Percentiles rank a stretch among this genome's conserved stretches.
Evolutionary conservation across 2,329 filamentous ascomycete genomes (phyloP).

Genomic region (Triangularia verruculosa): DNA sequence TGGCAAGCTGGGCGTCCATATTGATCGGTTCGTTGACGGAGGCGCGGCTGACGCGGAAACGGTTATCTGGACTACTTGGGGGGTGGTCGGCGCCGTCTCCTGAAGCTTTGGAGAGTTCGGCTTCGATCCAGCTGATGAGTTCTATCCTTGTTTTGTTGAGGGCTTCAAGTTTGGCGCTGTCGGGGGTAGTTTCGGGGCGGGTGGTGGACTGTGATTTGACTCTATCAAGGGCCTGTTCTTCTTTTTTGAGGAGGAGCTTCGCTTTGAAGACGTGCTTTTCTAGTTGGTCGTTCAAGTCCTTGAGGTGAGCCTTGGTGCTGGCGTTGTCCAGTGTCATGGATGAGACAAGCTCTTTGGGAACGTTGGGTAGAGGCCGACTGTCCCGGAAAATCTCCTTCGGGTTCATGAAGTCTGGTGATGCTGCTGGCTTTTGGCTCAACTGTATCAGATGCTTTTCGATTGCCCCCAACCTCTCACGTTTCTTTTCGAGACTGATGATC

Average conservation of each 20-base stretch:
- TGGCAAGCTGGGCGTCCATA: constrained; percentile 41
- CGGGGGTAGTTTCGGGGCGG: constrained; percentile 36
- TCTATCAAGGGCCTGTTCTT: constrained; percentile 53
- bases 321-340: constrained; percentile 44
- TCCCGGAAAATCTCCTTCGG: constrained; percentile 47
- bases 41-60: constrained; percentile 17
- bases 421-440: constrained; percentile 51
- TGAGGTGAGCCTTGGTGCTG: constrained; percentile 41
- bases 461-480: constrained; percentile 48
- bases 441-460: constrained; percentile 51
- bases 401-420: constrained; percentile 48
- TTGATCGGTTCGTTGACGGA: constrained; percentile 23
- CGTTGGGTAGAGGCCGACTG: constrained; percentile 43
- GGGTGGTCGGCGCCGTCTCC: constrained; percentile 30
- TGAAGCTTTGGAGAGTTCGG: constrained; percentile 55
- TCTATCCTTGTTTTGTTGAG: constrained; percentile 55
- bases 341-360: constrained; percentile 52
- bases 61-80: constrained; percentile 25
- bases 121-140: constrained; percentile 64
- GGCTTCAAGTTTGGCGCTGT: constrained; percentile 47
- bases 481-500: constrained; percentile 50
- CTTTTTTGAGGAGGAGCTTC: constrained; percentile 54
- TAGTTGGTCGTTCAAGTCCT: constrained; percentile 48
- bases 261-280: constrained; percentile 58
- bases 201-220: constrained; percentile 40